Conservation (phyloP, 2,329 filamentous ascomycete species). For the Apiospora phragmitis region DNA sequence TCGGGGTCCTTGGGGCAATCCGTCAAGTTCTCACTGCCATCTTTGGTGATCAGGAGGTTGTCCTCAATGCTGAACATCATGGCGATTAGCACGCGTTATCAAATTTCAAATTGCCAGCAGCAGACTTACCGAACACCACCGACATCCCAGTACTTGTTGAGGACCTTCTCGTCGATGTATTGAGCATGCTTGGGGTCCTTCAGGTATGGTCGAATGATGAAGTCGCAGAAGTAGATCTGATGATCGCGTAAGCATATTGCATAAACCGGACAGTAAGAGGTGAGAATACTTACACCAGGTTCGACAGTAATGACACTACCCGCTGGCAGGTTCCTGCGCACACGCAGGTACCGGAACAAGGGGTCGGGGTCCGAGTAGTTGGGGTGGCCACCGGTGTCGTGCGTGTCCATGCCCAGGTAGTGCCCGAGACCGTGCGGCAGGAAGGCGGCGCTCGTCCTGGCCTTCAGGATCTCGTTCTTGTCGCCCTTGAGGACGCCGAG, state of each 20-base stretch:
- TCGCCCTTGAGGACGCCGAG: constrained; percentile 73
- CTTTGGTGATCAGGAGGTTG: constrained; percentile 70
- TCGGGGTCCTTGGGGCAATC: constrained; percentile 68
- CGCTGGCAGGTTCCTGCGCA: constrained; percentile 72
- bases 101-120: too few relatives aligned
- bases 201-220: constrained; percentile 81
- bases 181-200: constrained; percentile 69
- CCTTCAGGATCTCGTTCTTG: constrained; percentile 72
- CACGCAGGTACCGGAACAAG: constrained; percentile 84
- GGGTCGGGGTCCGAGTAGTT: constrained; percentile 78
- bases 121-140: constrained; percentile 65
- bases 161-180: constrained; percentile 72
- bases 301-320: constrained; percentile 91
- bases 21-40: constrained; percentile 72
- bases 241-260: background rate
- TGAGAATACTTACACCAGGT: constrained; percentile 66
- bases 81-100: constrained; percentile 20
- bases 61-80: constrained; percentile 56
- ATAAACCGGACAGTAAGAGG: background rate
- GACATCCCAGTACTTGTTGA: constrained; percentile 81
- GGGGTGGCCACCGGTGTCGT: constrained; percentile 79
- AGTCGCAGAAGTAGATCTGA: constrained; percentile 85
- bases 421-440: constrained; percentile 91
- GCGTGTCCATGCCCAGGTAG: constrained; percentile 89
- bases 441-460: constrained; percentile 83